These are phyloP conservation scores for Globisporangium heterothallicum DNA, from an alignment of 352 stramenopile genomes.

Conservation along the genomic window DNA sequence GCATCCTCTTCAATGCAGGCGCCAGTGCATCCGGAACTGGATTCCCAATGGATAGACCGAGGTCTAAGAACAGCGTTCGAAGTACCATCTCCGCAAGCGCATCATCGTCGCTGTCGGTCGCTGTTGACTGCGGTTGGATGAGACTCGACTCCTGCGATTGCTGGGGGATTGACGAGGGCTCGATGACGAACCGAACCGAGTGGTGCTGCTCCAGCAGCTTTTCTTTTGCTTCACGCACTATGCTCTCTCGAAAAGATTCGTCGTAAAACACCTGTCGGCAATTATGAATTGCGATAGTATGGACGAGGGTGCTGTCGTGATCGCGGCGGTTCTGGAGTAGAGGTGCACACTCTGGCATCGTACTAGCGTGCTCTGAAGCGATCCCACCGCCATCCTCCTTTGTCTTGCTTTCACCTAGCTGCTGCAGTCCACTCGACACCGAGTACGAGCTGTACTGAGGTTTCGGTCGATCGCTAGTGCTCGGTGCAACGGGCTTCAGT, in stretches of 20 bases:
- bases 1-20: not conserved
- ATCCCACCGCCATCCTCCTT: not conserved
- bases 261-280: slow-evolving; percentile 46
- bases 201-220: slow-evolving; percentile 13
- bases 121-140: not conserved
- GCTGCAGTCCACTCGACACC: slow-evolving; percentile 13
- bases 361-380: not conserved
- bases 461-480: not conserved
- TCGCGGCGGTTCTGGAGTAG: not conserved
- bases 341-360: not conserved
- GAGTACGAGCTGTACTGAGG: slow-evolving; percentile 40
- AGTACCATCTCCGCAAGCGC: slow-evolving; percentile 30
- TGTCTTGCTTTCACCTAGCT: not conserved
- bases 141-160: not conserved
- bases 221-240: slow-evolving; percentile 28
- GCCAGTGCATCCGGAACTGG: not conserved
- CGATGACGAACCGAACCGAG: slow-evolving; percentile 30
- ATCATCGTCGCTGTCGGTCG: not conserved
- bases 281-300: slow-evolving; percentile 30
- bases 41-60: slow-evolving; percentile 21
- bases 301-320: not conserved
- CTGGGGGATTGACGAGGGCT: slow-evolving; percentile 6
- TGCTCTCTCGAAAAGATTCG: slow-evolving; percentile 33
- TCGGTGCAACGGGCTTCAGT: slow-evolving; percentile 22
- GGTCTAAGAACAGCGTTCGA: slow-evolving; percentile 41